Evolutionary conservation across 2,329 filamentous ascomycete species (phyloP).

Genomic region (Cladophialophora chaetospira): DNA sequence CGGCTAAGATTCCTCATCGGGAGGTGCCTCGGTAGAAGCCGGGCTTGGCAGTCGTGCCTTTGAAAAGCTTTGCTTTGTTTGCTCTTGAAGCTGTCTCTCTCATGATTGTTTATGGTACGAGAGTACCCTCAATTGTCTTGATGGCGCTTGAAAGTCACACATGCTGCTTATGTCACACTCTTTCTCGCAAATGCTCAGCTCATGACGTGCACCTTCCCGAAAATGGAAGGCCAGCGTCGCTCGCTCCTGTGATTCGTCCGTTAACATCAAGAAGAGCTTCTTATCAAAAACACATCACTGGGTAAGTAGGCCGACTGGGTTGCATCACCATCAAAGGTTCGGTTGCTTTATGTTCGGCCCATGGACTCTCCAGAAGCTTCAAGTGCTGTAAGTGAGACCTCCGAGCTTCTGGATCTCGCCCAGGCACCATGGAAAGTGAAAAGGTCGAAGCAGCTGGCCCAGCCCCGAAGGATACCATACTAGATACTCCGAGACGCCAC

Average conservation of each 20-base stretch:
- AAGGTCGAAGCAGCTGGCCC: background rate
- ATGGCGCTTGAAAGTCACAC: no score
- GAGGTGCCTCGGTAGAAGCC: background rate
- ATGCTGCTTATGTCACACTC: no score
- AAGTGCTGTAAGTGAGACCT: background rate
- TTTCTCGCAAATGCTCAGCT: no score
- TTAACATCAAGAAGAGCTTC: background rate
- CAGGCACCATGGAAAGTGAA: background rate
- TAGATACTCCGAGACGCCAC: background rate
- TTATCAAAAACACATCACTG: conserved; percentile 5
- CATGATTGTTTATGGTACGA: no score
- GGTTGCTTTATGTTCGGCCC: background rate
- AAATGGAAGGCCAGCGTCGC: background rate
- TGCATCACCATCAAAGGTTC: background rate
- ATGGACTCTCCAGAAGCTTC: background rate
- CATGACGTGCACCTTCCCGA: no score
- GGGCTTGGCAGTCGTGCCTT: background rate
- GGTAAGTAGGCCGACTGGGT: background rate
- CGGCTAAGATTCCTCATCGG: conserved; percentile 6
- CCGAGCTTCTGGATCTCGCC: background rate
- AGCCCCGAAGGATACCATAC: background rate
- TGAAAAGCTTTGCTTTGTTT: background rate
- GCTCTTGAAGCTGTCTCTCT: background rate
- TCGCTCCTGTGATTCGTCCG: background rate
- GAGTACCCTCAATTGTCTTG: no score